phyloP scores from a whole-genome alignment of 2,329 filamentous ascomycete species.

The Trichoderma koningii region DNA sequence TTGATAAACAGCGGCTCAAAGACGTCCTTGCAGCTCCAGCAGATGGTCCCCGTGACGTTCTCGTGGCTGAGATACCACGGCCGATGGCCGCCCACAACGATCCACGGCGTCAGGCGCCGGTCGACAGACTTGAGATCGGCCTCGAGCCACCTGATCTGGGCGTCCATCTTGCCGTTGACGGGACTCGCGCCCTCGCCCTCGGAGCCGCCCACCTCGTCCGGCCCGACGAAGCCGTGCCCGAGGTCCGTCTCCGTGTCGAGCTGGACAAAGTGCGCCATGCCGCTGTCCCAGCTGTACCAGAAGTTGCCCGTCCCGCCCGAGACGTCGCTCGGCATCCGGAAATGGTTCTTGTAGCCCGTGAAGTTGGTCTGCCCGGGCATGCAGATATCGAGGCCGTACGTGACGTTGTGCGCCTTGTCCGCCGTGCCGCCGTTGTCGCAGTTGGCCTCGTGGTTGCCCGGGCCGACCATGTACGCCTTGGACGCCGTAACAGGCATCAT shows the following conservation, averaged over 20 bases:
- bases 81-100: constrained; percentile 19
- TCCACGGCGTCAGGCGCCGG: constrained; percentile 13
- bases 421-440: constrained; percentile 18
- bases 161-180: constrained; percentile 8
- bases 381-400: constrained; percentile 14
- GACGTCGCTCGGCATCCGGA: constrained; percentile 22
- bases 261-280: constrained; percentile 22
- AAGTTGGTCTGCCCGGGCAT: constrained; percentile 23
- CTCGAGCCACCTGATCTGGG: constrained; percentile 17
- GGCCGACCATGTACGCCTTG: constrained; percentile 17
- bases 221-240: constrained; percentile 19
- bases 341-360: constrained; percentile 19
- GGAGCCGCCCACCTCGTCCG: constrained; percentile 12
- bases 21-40: constrained; percentile 22
- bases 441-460: constrained; percentile 20
- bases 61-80: constrained; percentile 17
- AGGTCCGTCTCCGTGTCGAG: constrained; percentile 21
- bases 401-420: constrained; percentile 20
- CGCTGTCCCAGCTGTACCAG: constrained; percentile 23
- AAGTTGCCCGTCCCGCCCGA: constrained; percentile 14
- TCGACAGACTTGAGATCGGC: constrained; percentile 6
- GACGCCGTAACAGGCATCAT: constrained; percentile 19
- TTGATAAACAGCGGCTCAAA: constrained; percentile 17
- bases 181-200: constrained; percentile 18
- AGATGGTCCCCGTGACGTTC: constrained; percentile 16